Percentiles rank a stretch among this genome's conserved stretches.
These are phyloP conservation scores for Kentomonas sorsogonicus DNA, from an alignment of 208 protist species.

Conservation along the genomic window DNA sequence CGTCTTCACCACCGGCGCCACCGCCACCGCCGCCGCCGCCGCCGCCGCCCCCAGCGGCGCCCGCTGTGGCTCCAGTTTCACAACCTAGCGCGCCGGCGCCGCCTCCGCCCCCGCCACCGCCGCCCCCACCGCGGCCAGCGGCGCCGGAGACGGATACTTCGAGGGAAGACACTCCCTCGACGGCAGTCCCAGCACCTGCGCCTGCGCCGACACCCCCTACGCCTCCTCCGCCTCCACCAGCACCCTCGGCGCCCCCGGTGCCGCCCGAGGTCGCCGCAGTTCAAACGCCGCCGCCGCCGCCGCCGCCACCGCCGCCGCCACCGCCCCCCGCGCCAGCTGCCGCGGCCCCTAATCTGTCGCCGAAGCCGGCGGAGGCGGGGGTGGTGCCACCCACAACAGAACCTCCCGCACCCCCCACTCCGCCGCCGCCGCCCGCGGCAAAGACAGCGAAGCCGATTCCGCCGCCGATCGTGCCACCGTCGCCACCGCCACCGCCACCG, in stretches of 20 bases:
- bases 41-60: not conserved
- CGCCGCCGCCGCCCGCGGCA: slow-evolving; percentile 13
- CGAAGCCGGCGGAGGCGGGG: not conserved
- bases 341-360: slow-evolving; percentile 9
- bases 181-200: not conserved
- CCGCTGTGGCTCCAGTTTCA: not conserved
- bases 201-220: slow-evolving; percentile 4
- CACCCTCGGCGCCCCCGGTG: slow-evolving; percentile 16
- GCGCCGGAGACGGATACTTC: not conserved
- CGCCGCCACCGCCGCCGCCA: slow-evolving; percentile 15
- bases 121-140: not conserved
- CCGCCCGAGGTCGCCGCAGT: slow-evolving; percentile 7
- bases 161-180: not conserved
- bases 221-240: slow-evolving; percentile 19
- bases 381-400: slow-evolving; percentile 9
- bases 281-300: slow-evolving; percentile 15
- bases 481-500: slow-evolving; percentile 1
- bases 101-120: not conserved
- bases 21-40: not conserved
- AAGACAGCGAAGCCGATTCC: slow-evolving; percentile 11
- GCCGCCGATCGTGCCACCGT: not conserved
- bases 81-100: not conserved
- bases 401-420: slow-evolving; percentile 9
- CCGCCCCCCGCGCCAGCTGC: slow-evolving; percentile 12
- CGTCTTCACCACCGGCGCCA: not conserved